Evolutionary conservation across 2,329 filamentous ascomycete genomes (phyloP), one percentile per base, ranked within the genome.

Genomic region (Sporothrix mexicana): DNA sequence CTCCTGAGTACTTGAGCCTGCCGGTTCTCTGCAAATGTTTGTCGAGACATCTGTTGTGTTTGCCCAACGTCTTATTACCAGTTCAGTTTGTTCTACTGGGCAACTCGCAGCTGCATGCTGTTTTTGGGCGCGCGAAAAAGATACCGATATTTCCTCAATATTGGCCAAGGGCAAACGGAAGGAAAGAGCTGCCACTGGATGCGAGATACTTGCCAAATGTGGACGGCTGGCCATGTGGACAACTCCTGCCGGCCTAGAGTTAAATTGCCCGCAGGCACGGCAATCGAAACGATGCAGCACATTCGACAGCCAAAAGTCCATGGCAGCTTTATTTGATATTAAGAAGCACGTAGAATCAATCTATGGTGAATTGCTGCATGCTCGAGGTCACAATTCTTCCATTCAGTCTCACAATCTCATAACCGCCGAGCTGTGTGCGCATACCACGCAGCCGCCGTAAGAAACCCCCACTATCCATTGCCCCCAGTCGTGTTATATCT

Each of bases 241-340:
- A 49, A 23, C 64, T 49, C 23, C 25, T 36, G 45, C 45, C 45
- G 20, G 64, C 23, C 45, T 20, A 49, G 23, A 47, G 12, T 25
- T 64, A 66, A 17, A 66, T 30, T 49, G 43, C 2, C 45, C 20
- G 61, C 20, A 23, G 61, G 10, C 10, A 67, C 23, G 64, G 64
- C 64, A 51, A 36, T 67, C 45, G 64, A 36, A 67, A 51, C 64
- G 45, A 51, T 51, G 62, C 62, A 25, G 62, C 43, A 66, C 43
- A 47, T 66, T 17, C 8, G 10, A 64, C 41, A 20, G 3, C 3
- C n/a, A 45, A 41, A n/a, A 3, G 8, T 62, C 57, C n/a, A 45
- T 25, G 23, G 2, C 41, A 64, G n/a, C 61, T 47, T 66, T 17
- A 17, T 25, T 47, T 6, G 30, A 66, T n/a, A 41, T 43, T 41